Evolutionary conservation across 208 protist species (phyloP).

Genomic region (Leishmania mexicana): DNA sequence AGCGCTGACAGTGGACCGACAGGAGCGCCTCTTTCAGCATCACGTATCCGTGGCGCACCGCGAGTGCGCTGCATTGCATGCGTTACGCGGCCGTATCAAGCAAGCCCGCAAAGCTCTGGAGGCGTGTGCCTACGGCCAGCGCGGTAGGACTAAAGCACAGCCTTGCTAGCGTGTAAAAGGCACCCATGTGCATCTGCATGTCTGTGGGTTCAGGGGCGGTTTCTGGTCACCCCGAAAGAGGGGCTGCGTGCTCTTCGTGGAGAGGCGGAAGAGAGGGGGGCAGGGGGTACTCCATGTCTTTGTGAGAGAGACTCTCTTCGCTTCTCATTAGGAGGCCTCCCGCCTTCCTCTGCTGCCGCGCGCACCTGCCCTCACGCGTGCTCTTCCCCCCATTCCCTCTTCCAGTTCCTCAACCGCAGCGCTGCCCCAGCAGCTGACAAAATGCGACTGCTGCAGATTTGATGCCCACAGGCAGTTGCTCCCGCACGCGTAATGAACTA

Average conservation of each 20-base stretch:
- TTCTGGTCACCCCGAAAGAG: background rate
- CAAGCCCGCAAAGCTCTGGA: constrained; percentile 12
- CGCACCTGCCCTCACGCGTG: background rate
- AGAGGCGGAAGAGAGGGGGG: background rate
- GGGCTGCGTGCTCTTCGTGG: background rate
- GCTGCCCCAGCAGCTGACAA: background rate
- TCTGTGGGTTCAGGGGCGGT: background rate
- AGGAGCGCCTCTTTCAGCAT: constrained; percentile 49
- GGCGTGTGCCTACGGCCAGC: background rate
- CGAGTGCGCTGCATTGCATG: constrained; percentile 55
- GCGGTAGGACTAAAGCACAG: background rate
- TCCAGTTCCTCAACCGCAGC: background rate
- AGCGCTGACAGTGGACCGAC: constrained; percentile 39
- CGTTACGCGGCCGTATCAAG: constrained; percentile 37
- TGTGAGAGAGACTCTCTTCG: background rate
- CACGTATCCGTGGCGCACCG: constrained; percentile 38
- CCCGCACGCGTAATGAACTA: background rate
- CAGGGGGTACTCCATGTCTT: background rate
- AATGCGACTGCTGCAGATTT: background rate
- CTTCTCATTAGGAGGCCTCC: too few species aligned
- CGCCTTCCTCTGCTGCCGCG: background rate
- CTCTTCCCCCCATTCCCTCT: background rate
- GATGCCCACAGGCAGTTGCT: background rate
- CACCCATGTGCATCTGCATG: background rate
- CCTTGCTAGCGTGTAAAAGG: background rate